Evolutionary conservation across 345 rosid species (phyloP).

Genomic region (Linum trigynum): DNA sequence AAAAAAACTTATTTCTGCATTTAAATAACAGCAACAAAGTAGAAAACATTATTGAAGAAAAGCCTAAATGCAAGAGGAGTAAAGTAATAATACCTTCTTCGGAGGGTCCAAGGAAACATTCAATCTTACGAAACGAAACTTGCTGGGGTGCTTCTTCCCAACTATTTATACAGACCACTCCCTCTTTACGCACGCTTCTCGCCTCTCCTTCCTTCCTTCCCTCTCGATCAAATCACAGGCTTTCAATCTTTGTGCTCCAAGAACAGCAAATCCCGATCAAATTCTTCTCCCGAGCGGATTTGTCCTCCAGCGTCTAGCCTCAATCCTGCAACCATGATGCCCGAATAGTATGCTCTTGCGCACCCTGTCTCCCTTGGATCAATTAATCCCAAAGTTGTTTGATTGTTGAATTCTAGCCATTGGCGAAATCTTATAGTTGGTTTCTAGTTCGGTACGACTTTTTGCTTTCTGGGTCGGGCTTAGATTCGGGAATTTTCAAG

Average conservation of each 20-base stretch:
- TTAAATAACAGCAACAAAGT: too few relatives aligned
- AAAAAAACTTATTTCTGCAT: too few relatives aligned
- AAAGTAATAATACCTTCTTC: not conserved
- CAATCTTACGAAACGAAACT: not conserved
- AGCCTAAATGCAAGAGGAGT: too few relatives aligned
- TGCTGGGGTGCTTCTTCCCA: not conserved
- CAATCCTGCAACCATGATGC: not conserved
- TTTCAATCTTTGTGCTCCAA: not conserved
- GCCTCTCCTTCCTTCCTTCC: too few relatives aligned
- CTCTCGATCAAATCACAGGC: too few relatives aligned
- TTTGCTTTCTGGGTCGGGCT: not conserved
- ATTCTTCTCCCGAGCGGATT: not conserved
- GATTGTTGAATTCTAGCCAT: too few relatives aligned
- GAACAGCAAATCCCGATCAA: not conserved
- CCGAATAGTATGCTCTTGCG: not conserved
- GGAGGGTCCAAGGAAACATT: slow-evolving; percentile 1
- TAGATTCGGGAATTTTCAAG: not conserved
- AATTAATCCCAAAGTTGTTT: not conserved
- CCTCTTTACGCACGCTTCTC: not conserved
- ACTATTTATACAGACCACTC: not conserved
- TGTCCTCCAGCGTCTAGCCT: not conserved
- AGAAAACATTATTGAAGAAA: too few relatives aligned
- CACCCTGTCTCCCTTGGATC: not conserved
- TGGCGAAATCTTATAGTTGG: too few relatives aligned
- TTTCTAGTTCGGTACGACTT: not conserved